Evolutionary conservation across 345 rosid species (phyloP).

Genomic region (Streptanthus diversifolius): DNA sequence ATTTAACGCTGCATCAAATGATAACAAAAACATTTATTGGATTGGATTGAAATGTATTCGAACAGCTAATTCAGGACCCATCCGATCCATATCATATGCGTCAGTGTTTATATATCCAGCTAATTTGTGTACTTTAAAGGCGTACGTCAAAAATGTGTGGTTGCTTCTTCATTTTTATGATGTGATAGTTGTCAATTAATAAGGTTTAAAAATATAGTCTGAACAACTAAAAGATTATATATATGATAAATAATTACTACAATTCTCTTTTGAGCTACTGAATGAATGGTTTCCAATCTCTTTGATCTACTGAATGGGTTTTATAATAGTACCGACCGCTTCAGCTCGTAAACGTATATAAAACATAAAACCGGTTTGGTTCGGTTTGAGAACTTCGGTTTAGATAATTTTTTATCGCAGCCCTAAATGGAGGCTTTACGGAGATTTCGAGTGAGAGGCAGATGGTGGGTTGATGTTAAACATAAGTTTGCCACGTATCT

Average conservation of each 20-base stretch:
- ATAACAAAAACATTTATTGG: neutral
- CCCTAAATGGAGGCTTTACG: neutral
- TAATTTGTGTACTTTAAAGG: conserved; percentile 19
- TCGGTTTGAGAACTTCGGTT: neutral
- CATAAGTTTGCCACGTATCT: neutral
- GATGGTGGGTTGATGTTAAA: neutral
- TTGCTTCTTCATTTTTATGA: conserved; percentile 14
- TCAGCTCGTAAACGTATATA: no score
- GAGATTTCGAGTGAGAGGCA: neutral
- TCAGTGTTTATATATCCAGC: conserved; percentile 26
- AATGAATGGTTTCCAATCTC: neutral
- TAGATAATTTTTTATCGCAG: neutral
- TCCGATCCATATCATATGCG: neutral
- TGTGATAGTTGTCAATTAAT: conserved; percentile 15
- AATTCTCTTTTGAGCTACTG: no score
- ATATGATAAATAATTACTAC: no score
- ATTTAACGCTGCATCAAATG: neutral
- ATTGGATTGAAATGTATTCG: neutral
- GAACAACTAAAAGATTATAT: neutral
- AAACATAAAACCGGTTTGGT: neutral
- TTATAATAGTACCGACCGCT: no score
- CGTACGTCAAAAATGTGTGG: conserved; percentile 15
- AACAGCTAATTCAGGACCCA: conserved; percentile 34
- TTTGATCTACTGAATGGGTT: neutral
- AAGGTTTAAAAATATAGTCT: neutral